A percentile compares a stretch with the other conserved stretches of the same genome.
phyloP scores from a whole-genome alignment of 83 land plant species.

The Thuja plicata region DNA sequence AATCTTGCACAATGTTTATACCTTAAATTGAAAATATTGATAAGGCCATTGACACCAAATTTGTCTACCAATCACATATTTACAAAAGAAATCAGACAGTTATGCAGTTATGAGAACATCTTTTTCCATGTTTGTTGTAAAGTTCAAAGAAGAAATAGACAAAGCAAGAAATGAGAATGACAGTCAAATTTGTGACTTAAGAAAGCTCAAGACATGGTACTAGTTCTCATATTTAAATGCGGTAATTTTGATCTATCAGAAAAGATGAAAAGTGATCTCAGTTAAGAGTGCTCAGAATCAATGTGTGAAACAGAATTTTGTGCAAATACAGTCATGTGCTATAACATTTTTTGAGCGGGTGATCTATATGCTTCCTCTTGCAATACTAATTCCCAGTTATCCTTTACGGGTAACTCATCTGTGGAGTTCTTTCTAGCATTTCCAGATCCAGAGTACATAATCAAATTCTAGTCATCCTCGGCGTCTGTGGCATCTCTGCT shows the following conservation, averaged over 20 bases:
- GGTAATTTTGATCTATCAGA: background rate
- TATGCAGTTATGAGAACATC: background rate
- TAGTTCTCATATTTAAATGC: background rate
- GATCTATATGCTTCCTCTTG: background rate
- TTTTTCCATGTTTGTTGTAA: background rate
- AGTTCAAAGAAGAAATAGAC: background rate
- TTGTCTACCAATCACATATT: background rate
- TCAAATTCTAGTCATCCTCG: no score
- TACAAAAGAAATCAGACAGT: background rate
- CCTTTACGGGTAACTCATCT: no score
- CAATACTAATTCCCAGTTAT: no score
- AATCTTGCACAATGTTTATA: background rate
- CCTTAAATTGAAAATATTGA: background rate
- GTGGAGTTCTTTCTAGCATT: no score
- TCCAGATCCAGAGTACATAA: no score
- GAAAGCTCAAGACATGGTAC: background rate
- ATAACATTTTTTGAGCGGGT: background rate
- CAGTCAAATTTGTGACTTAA: background rate
- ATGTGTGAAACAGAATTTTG: background rate
- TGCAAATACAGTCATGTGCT: background rate
- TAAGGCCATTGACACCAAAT: background rate
- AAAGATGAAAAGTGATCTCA: background rate
- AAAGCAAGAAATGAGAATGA: background rate
- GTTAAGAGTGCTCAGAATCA: background rate
- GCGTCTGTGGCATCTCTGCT: no score